Evolutionary conservation across 139 green algal species (phyloP).

Genomic region (Chlorella sp.): DNA sequence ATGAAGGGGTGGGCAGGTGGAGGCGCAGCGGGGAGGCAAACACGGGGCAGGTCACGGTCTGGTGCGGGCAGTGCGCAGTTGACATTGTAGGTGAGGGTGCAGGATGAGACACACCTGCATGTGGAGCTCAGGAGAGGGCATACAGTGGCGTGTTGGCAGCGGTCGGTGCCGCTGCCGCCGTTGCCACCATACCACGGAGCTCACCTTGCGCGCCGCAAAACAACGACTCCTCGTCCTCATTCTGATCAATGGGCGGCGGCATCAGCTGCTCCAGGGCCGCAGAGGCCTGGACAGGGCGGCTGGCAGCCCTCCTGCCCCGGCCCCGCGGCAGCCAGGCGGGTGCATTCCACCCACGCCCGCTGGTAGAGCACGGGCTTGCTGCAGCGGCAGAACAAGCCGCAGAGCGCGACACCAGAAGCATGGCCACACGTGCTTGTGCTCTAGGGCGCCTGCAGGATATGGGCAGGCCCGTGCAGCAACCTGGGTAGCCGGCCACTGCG

Average conservation of each 20-base stretch:
- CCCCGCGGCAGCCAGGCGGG: neutral
- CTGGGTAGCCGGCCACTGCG: neutral
- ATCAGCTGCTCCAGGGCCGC: conserved; percentile 18
- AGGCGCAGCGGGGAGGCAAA: neutral
- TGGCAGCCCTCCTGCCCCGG: neutral
- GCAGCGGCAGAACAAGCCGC: neutral
- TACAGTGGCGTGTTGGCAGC: neutral
- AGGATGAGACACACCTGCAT: neutral
- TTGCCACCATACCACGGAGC: neutral
- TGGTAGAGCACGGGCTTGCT: neutral
- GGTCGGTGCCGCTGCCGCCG: neutral
- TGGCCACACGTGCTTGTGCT: no score
- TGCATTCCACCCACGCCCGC: neutral
- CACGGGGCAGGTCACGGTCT: neutral
- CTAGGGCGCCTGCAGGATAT: neutral
- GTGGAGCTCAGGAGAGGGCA: neutral
- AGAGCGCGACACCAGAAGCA: no score
- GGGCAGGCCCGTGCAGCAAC: neutral
- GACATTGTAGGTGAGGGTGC: neutral
- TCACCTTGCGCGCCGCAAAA: conserved; percentile 52
- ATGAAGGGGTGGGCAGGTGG: neutral
- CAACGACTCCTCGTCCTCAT: conserved; percentile 37
- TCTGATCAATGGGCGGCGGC: conserved; percentile 27
- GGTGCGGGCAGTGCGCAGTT: neutral
- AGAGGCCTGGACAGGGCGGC: neutral